Evolutionary conservation across 768 basidiomycete genomes (phyloP), one percentile per base, ranked within the genome.

Genomic region (Mrakia frigida): DNA sequence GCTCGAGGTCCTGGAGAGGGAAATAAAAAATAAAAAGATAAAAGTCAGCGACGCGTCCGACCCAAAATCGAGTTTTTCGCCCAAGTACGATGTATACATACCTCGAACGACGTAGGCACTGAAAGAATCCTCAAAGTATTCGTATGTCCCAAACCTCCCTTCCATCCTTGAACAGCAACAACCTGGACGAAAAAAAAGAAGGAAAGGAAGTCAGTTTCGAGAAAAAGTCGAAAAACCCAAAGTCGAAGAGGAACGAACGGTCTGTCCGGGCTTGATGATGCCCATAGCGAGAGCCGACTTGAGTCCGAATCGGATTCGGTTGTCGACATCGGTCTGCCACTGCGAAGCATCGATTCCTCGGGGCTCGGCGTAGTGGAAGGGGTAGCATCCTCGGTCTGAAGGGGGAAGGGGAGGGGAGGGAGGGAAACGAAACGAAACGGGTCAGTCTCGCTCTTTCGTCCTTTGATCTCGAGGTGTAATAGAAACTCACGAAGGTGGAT

Each of bases 81-180:
- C n/a, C 14, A 3, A 50, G 46, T 14, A 18, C 46, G 9, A 2
- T 14, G 9, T 6, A 2, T 50, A 50, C 46, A 50, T 50, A 50
- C 46, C 46, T 90, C 91, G 46, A 84, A 78, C 80, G 93, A 91
- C 33, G 91, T 92, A 25, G 93, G 93, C 63, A 94, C 93, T 56
- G 88, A 89, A 80, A 94, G 84, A 78, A 94, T 88, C 70, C 93
- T 90, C 75, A 94, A 86, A 31, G 76, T 77, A 65, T 77, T 77
- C 6, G 35, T 56, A 53, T 59, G 56, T 31, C 50, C 95, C 63
- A 97, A 88, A 76, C 97, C 97, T 61, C 94, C 93, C 86, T 94
- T 96, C 96, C 96, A 99, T n/a, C 97, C 97, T 84, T 98, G 97
- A 6, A 99, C 91, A 69, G 96, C 96, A 79, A 98, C 87, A 81